Conservation (phyloP, 805 yeast species). For the Yarrowia divulgata region DNA sequence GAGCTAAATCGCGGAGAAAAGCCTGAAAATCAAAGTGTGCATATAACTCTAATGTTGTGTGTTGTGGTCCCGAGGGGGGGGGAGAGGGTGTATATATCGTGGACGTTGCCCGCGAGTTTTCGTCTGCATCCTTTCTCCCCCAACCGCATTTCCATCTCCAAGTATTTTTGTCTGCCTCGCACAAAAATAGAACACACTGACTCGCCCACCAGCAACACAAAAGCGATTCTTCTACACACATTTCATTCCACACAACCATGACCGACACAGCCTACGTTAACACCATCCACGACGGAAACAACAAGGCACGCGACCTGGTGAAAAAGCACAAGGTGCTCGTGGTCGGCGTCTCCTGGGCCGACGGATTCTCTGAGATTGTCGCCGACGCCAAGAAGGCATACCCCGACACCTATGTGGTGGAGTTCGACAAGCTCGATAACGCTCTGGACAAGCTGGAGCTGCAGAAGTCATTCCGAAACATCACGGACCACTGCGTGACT, state of each 20-base stretch:
- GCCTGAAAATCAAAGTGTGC: background rate
- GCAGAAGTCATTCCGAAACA: slow-evolving; percentile 36
- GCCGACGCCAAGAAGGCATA: slow-evolving; percentile 25
- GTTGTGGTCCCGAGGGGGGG: slow-evolving; percentile 20
- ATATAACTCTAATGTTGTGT: slow-evolving; percentile 6
- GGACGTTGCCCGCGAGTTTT: background rate
- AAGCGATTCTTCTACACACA: background rate
- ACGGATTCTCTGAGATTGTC: slow-evolving; percentile 6
- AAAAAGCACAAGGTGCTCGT: slow-evolving; percentile 21
- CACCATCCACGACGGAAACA: slow-evolving; percentile 20
- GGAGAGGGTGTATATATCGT: slow-evolving; percentile 33
- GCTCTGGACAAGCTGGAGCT: slow-evolving; percentile 28
- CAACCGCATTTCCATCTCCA: background rate
- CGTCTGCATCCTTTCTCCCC: background rate
- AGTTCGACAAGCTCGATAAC: slow-evolving; percentile 24
- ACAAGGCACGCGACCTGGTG: slow-evolving; percentile 37
- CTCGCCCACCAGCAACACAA: background rate
- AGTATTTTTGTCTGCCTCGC: background rate
- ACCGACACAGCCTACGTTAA: slow-evolving; percentile 35
- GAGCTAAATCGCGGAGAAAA: slow-evolving; percentile 37
- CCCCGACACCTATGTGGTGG: slow-evolving; percentile 23
- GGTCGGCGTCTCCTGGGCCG: slow-evolving; percentile 21
- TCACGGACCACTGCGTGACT: slow-evolving; percentile 20
- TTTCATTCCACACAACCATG: slow-evolving; percentile 13
- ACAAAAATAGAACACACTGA: background rate